Evolutionary conservation across 148 eudicot species (phyloP), one percentile per base, ranked within the genome.

Genomic region (Diospyros lotus): DNA sequence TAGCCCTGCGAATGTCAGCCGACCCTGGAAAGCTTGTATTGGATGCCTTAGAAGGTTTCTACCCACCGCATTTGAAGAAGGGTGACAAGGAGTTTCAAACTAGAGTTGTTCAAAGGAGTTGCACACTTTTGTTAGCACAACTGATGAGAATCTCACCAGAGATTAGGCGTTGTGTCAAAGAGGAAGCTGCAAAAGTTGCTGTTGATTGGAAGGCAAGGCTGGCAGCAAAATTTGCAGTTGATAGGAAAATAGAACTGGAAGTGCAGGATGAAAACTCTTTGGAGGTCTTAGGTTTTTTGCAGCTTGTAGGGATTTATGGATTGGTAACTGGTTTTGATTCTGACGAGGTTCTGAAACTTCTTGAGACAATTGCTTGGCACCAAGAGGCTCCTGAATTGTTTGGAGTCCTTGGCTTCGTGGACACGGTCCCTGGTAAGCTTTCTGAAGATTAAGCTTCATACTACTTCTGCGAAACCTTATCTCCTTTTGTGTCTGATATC

Each of bases 1-100:
- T 2, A 58, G 73, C 51, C 41, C 82, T 75, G 50, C 45, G 41
- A 4, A 41, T 69, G 18, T 80, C 79, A 70, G 11, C 66, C 11
- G 72, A 80, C 58, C 53, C 79, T 6, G 79, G 72, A 43, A 75
- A 71, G 62, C 71, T 75, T 65, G 82, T 80, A 41, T 68, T 75
- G 64, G 74, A 80, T 64, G 82, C 75, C 69, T 9, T 76, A 14
- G 17, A 65, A 66, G 79, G 76, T 61, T 68, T 75, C 44, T 67
- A 55, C 40, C 28, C 44, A 7, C 43, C 75, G 13, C 11, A 54
- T 42, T 12, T 8, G 48, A 55, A 58, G 66, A 74, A 41, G 43
- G 75, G 48, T n/a, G 74, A 74, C 43, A 42, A 71, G 58, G 64
- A 43, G n/a, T 58, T 39, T 39, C 9, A 55, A 0, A 18, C 50